These are phyloP conservation scores for Centaurea solstitialis DNA, from an alignment of 129 eudicot species.

Conservation along the genomic window DNA sequence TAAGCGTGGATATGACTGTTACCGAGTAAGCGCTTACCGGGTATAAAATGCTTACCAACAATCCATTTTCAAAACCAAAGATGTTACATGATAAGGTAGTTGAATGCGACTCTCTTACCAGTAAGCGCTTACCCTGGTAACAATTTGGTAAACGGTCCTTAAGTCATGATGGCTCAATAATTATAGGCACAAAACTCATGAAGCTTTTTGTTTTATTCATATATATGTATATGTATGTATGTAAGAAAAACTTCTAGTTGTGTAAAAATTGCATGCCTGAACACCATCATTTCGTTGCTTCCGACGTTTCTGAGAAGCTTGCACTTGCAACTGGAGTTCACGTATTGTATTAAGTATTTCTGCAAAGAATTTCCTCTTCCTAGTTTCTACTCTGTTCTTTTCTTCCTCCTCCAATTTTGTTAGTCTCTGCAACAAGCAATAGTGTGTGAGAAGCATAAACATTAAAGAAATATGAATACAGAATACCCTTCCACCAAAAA, in stretches of 20 bases:
- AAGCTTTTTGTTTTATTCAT: not conserved
- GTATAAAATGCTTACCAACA: too few relatives aligned
- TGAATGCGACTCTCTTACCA: too few relatives aligned
- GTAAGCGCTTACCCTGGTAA: too few relatives aligned
- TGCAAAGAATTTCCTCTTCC: slow-evolving; percentile 81
- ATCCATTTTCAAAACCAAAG: too few relatives aligned
- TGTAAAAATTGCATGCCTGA: slow-evolving; percentile 48
- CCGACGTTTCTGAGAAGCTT: slow-evolving; percentile 83
- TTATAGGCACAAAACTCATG: not conserved
- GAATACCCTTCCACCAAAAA: not conserved
- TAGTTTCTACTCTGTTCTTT: slow-evolving; percentile 74
- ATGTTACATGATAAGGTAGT: too few relatives aligned
- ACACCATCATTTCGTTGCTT: slow-evolving; percentile 96
- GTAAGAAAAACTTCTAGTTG: not conserved
- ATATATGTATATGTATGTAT: not conserved
- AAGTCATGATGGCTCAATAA: not conserved
- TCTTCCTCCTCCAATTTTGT: slow-evolving; percentile 88
- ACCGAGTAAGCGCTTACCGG: too few relatives aligned
- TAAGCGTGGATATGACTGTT: too few relatives aligned
- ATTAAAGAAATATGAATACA: slow-evolving; percentile 4
- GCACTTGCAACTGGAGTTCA: slow-evolving; percentile 89
- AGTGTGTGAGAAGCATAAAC: slow-evolving; percentile 14
- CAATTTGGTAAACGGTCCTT: too few relatives aligned
- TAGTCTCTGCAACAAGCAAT: slow-evolving; percentile 59
- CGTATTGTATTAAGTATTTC: slow-evolving; percentile 88